Evolutionary conservation across 495 filamentous ascomycete species (phyloP).

Genomic region (Talaromyces liani): DNA sequence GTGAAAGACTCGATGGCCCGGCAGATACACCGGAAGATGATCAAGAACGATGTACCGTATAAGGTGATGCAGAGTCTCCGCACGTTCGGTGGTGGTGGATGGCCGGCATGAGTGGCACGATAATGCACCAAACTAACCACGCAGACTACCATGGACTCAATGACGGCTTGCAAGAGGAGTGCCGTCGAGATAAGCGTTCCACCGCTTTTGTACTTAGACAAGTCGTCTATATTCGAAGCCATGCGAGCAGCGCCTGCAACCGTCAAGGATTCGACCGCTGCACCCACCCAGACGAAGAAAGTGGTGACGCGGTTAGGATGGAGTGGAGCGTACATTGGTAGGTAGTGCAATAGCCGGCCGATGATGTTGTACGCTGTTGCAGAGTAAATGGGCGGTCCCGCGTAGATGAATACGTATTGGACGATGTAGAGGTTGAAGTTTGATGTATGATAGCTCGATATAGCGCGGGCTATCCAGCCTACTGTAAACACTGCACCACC

Average conservation of each 20-base stretch:
- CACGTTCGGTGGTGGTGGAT: slow-evolving; percentile 25
- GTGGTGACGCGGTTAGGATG: slow-evolving; percentile 29
- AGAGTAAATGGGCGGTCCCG: slow-evolving; percentile 47
- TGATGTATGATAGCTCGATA: slow-evolving; percentile 27
- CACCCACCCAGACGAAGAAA: slow-evolving; percentile 29
- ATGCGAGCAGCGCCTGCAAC: slow-evolving; percentile 31
- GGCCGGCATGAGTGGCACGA: slow-evolving; percentile 14
- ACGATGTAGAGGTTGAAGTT: slow-evolving; percentile 41
- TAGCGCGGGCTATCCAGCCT: slow-evolving; percentile 33
- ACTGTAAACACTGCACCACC: slow-evolving; percentile 30
- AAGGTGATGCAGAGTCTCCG: slow-evolving; percentile 27
- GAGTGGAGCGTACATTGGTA: slow-evolving; percentile 34
- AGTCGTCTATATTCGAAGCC: slow-evolving; percentile 17
- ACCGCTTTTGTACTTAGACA: slow-evolving; percentile 17
- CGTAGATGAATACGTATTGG: slow-evolving; percentile 43
- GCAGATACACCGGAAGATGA: slow-evolving; percentile 31
- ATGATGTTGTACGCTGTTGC: slow-evolving; percentile 53
- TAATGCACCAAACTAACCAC: slow-evolving; percentile 29
- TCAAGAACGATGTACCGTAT: slow-evolving; percentile 30
- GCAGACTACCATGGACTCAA: slow-evolving; percentile 25
- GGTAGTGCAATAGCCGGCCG: slow-evolving; percentile 43
- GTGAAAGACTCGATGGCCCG: slow-evolving; percentile 30
- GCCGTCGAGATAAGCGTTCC: slow-evolving; percentile 26
- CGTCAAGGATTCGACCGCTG: slow-evolving; percentile 27
- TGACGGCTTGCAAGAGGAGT: slow-evolving; percentile 26